Percentiles rank a stretch among this genome's conserved stretches.
Conservation (phyloP, 345 rosid species). For the Syzygium jambos region DNA sequence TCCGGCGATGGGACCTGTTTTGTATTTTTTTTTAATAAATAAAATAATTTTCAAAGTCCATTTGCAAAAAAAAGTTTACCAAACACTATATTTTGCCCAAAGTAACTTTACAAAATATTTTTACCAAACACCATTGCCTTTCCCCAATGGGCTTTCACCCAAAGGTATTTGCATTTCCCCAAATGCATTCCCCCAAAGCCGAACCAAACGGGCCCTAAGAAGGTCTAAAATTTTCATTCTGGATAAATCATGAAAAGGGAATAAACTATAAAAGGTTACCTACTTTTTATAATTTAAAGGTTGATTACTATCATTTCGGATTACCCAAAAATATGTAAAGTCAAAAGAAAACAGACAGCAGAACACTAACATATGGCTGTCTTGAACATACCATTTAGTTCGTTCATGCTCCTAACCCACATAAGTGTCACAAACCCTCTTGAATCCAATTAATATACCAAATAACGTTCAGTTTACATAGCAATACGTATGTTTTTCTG, state of each 20-base stretch:
- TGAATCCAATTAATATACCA: neutral
- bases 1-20: too few relatives aligned
- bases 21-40: too few relatives aligned
- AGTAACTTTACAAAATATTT: too few relatives aligned
- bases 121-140: too few relatives aligned
- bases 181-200: too few relatives aligned
- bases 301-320: neutral
- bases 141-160: too few relatives aligned
- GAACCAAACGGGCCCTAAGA: too few relatives aligned
- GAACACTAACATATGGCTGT: neutral
- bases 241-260: neutral
- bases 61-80: too few relatives aligned
- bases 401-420: neutral
- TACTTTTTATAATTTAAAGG: neutral
- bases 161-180: too few relatives aligned
- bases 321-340: neutral
- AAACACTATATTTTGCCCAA: too few relatives aligned
- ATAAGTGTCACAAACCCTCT: neutral
- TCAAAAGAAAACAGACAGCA: neutral
- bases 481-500: neutral
- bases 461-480: neutral
- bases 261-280: neutral
- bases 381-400: neutral
- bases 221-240: neutral
- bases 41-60: too few relatives aligned